These are phyloP conservation scores for Cicer yamashitae DNA, from an alignment of 306 rosid species.

Conservation along the genomic window DNA sequence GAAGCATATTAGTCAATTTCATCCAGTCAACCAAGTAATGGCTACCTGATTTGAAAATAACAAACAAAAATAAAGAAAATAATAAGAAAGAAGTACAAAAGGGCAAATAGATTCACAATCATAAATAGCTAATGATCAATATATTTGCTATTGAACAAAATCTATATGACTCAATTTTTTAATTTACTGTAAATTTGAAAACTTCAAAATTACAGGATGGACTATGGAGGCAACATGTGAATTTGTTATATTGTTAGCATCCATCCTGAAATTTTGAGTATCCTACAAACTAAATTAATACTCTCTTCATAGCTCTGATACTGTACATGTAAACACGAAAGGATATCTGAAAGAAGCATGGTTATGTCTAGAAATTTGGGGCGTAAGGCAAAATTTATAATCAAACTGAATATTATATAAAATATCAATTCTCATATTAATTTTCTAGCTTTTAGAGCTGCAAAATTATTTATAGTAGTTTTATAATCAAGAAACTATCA, in stretches of 20 bases:
- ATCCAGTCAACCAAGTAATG: slow-evolving; percentile 36
- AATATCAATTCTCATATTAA: no score
- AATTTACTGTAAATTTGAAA: slow-evolving; percentile 10
- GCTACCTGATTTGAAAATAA: slow-evolving; percentile 50
- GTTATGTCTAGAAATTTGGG: no score
- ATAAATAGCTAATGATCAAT: slow-evolving; percentile 16
- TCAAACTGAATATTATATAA: no score
- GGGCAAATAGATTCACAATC: slow-evolving; percentile 26
- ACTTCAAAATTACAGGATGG: slow-evolving; percentile 2
- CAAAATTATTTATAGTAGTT: no score
- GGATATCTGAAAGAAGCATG: not conserved
- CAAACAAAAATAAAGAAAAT: slow-evolving; percentile 28
- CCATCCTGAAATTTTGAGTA: not conserved
- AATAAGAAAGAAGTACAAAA: slow-evolving; percentile 36
- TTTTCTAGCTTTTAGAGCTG: no score
- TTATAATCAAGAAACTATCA: no score
- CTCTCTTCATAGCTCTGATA: slow-evolving; percentile 13
- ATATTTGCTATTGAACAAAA: slow-evolving; percentile 31
- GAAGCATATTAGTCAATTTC: slow-evolving; percentile 45
- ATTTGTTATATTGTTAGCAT: not conserved
- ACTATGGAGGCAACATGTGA: not conserved
- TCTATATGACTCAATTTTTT: not conserved
- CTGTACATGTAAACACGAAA: not conserved
- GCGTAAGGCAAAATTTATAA: no score
- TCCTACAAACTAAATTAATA: slow-evolving; percentile 18